phyloP scores from a whole-genome alignment of 129 eudicot species.

The Heracleum sosnowskyi region DNA sequence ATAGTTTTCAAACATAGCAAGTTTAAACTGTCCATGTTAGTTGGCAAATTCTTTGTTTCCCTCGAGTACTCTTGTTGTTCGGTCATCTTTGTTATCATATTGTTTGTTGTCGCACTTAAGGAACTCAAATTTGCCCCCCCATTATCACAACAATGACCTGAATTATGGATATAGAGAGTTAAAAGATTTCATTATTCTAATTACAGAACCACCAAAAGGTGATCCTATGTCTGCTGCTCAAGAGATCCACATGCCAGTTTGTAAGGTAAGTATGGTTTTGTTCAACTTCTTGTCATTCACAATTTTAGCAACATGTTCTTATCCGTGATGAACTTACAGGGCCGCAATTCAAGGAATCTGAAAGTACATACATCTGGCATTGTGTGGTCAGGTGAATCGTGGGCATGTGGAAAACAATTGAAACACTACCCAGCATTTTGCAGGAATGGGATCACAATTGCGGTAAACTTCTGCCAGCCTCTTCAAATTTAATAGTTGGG shows the following conservation, averaged over 20 bases:
- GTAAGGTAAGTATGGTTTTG: conserved; percentile 25
- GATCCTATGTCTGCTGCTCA: conserved; percentile 37
- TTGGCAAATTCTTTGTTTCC: background rate
- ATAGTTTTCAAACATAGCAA: background rate
- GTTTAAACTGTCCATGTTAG: background rate
- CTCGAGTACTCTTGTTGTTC: background rate
- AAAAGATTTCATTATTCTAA: background rate
- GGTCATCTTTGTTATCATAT: background rate
- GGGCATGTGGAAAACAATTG: conserved; percentile 89
- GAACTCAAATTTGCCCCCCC: background rate
- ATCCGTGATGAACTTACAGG: conserved; percentile 29
- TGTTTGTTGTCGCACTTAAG: background rate
- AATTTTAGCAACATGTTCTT: background rate
- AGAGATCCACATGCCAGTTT: conserved; percentile 23
- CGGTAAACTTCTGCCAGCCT: conserved; percentile 42
- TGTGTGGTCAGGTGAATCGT: conserved; percentile 84
- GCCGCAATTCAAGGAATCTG: conserved; percentile 50
- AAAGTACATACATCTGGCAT: conserved; percentile 51
- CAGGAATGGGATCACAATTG: conserved; percentile 73
- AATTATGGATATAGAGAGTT: background rate
- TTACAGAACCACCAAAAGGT: conserved; percentile 54
- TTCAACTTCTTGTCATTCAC: background rate
- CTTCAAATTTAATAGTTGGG: background rate
- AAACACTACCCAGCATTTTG: conserved; percentile 83
- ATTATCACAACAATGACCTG: background rate